phyloP scores from a whole-genome alignment of 192 early-diverging fungal species.

The Backusella westeae region DNA sequence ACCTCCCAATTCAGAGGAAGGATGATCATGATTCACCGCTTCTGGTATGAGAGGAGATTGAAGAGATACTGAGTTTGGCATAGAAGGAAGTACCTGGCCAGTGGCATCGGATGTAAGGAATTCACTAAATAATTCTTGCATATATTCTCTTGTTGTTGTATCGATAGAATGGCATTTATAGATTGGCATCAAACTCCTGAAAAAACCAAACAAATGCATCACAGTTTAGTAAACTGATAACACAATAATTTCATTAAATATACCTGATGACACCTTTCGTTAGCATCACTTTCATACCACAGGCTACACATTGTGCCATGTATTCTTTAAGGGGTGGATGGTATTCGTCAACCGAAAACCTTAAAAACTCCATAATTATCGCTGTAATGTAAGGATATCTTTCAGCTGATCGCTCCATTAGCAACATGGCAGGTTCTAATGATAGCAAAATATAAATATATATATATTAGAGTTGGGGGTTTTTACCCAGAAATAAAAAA shows the following conservation, averaged over 20 bases:
- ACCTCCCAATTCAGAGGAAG: not conserved
- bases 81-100: not conserved
- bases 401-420: conserved; percentile 68
- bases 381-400: conserved; percentile 61
- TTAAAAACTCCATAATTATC: conserved; percentile 70
- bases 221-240: not conserved
- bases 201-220: not conserved
- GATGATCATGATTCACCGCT: not conserved
- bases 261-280: conserved; percentile 64
- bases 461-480: not conserved
- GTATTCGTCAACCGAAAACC: conserved; percentile 58
- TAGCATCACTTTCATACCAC: conserved; percentile 58
- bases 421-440: conserved; percentile 71
- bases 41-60: conserved; percentile 3
- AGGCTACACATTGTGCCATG: conserved; percentile 46
- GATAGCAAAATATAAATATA: not conserved
- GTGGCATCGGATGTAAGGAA: conserved; percentile 16
- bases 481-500: too few relatives aligned
- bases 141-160: conserved; percentile 16
- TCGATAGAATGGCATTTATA: conserved; percentile 31
- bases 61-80: conserved; percentile 1
- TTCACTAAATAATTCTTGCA: conserved; percentile 26
- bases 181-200: conserved; percentile 29
- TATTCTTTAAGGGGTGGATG: conserved; percentile 45
- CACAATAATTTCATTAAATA: not conserved